Conservation (phyloP, 805 yeast genomes). For the Nakazawaea pomicola region DNA sequence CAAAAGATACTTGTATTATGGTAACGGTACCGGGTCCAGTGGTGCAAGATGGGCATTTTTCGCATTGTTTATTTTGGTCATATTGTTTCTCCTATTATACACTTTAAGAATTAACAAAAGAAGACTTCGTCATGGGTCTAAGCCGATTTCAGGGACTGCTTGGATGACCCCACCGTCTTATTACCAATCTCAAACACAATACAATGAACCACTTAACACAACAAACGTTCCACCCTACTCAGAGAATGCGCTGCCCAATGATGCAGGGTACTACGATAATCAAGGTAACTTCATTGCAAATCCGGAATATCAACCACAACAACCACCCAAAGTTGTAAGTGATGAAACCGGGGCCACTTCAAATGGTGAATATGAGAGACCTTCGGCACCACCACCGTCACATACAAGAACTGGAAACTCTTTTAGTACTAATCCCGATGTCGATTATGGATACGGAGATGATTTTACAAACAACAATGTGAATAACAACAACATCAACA, state of each 20-base stretch:
- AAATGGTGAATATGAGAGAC: slow-evolving; percentile 4
- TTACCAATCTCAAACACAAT: slow-evolving; percentile 56
- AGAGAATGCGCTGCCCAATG: slow-evolving; percentile 60
- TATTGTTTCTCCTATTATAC: slow-evolving; percentile 40
- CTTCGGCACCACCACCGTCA: slow-evolving; percentile 5
- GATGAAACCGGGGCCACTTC: slow-evolving; percentile 7
- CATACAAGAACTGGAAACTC: slow-evolving; percentile 13
- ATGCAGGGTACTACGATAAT: slow-evolving; percentile 72
- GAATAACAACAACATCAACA: slow-evolving; percentile 18
- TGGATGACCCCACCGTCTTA: slow-evolving; percentile 89
- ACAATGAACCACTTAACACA: slow-evolving; percentile 34
- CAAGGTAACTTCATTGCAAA: slow-evolving; percentile 46
- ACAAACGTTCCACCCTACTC: slow-evolving; percentile 67
- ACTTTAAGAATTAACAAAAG: slow-evolving; percentile 52
- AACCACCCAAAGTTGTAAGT: slow-evolving; percentile 5
- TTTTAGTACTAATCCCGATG: slow-evolving; percentile 14
- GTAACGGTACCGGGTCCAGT: slow-evolving; percentile 5
- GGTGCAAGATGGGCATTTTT: slow-evolving; percentile 62
- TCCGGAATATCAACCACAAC: slow-evolving; percentile 18
- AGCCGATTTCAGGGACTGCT: slow-evolving; percentile 69
- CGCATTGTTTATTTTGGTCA: slow-evolving; percentile 49
- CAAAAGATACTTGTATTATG: background rate
- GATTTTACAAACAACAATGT: too few species aligned
- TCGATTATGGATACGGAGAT: slow-evolving; percentile 24
- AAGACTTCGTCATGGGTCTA: slow-evolving; percentile 46